phyloP scores from a whole-genome alignment of 2,329 filamentous ascomycete genomes.

The Aspergillus sp. region DNA sequence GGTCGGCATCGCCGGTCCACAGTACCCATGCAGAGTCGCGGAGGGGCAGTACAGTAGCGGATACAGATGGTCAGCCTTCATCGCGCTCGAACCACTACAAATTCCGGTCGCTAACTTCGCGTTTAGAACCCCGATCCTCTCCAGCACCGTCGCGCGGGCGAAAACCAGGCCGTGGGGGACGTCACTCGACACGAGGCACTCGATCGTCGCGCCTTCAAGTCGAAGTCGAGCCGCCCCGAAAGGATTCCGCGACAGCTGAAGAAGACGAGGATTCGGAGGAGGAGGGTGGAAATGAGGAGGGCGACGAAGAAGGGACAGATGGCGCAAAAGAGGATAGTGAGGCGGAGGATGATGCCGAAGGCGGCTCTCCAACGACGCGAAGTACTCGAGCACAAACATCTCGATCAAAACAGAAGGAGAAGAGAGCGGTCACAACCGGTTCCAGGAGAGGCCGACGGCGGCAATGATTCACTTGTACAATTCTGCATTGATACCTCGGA shows the following conservation, averaged over 20 bases:
- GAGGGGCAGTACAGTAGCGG: conserved; percentile 46
- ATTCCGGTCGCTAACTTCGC: neutral
- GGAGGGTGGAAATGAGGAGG: conserved; percentile 37
- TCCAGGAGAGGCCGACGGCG: conserved; percentile 37
- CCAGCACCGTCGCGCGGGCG: conserved; percentile 42
- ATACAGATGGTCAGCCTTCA: conserved; percentile 45
- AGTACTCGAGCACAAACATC: conserved; percentile 37
- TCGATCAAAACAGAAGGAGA: conserved; percentile 35
- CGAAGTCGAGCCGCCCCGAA: conserved; percentile 34
- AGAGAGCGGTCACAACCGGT: conserved; percentile 34
- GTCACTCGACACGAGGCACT: conserved; percentile 34
- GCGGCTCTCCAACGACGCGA: conserved; percentile 34
- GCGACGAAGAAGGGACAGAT: conserved; percentile 38
- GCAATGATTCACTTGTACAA: conserved; percentile 21
- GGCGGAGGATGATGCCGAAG: conserved; percentile 37
- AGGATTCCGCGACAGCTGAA: conserved; percentile 30
- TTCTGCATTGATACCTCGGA: conserved; percentile 27
- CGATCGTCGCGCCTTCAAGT: conserved; percentile 40
- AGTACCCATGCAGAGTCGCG: conserved; percentile 37
- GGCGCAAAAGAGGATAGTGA: conserved; percentile 37
- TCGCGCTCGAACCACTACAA: neutral
- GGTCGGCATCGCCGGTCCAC: conserved; percentile 41
- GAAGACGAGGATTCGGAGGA: conserved; percentile 42
- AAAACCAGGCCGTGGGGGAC: conserved; percentile 34
- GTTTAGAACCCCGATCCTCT: conserved; percentile 42